Percentiles rank a stretch among this genome's conserved stretches.
These are phyloP conservation scores for Carex kokanica DNA, from an alignment of 176 grass and related monocot genomes.

Conservation along the genomic window DNA sequence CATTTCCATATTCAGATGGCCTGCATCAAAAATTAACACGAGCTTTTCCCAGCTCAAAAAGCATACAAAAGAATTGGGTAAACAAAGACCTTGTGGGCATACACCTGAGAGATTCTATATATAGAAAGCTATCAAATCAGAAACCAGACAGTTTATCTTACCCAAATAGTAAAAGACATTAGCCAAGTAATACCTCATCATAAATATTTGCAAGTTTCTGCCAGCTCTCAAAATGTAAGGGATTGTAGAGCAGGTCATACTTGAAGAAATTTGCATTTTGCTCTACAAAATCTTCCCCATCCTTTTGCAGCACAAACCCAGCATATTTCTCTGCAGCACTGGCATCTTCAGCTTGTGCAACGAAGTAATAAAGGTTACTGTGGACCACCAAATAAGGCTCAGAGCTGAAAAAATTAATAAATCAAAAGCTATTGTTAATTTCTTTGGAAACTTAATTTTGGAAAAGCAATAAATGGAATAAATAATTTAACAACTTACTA, in stretches of 20 bases:
- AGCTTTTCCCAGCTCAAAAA: too few relatives aligned
- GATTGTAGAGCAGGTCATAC: constrained; percentile 93
- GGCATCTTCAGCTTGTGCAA: constrained; percentile 86
- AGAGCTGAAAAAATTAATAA: constrained; percentile 52
- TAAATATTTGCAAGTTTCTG: constrained; percentile 90
- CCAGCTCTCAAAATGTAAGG: constrained; percentile 87
- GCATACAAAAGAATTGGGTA: background rate
- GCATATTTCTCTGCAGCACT: constrained; percentile 93
- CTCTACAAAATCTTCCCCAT: constrained; percentile 96
- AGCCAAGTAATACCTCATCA: constrained; percentile 68
- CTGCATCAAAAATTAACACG: too few relatives aligned
- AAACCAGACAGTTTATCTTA: too few relatives aligned
- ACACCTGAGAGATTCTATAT: too few relatives aligned
- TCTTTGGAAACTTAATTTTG: too few relatives aligned
- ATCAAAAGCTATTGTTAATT: constrained; percentile 14
- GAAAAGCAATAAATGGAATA: constrained; percentile 19
- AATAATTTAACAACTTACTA: background rate
- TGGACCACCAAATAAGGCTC: constrained; percentile 90
- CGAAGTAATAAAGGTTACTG: constrained; percentile 75
- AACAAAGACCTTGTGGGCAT: background rate
- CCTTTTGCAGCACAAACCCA: constrained; percentile 96
- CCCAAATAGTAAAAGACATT: background rate
- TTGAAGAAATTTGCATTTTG: constrained; percentile 94
- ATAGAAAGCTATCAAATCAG: background rate
- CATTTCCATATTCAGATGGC: background rate